Conservation (phyloP, 495 filamentous ascomycete species). For the Hyphodiscus hymeniophilus region DNA sequence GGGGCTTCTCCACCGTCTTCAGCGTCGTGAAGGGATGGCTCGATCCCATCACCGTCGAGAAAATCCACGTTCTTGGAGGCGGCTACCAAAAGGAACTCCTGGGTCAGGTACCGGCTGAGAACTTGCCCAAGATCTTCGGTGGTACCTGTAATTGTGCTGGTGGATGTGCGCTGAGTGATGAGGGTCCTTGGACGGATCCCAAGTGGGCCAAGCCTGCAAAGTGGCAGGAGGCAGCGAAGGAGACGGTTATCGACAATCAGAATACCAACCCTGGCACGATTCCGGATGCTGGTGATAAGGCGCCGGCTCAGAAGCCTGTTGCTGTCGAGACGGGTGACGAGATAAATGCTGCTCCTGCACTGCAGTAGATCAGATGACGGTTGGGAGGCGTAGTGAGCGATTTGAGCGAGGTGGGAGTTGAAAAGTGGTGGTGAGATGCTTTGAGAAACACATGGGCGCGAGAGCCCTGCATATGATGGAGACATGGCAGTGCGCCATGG, state of each 20-base stretch:
- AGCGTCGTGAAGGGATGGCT: constrained; percentile 81
- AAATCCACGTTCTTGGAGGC: constrained; percentile 85
- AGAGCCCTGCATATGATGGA: too few species aligned
- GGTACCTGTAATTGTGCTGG: constrained; percentile 75
- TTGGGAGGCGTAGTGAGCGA: background rate
- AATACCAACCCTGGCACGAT: constrained; percentile 13
- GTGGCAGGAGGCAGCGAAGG: constrained; percentile 36
- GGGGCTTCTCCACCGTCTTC: constrained; percentile 83
- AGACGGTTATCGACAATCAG: constrained; percentile 13
- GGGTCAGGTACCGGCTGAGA: constrained; percentile 79
- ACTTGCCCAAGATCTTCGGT: constrained; percentile 81
- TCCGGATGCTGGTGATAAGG: constrained; percentile 3
- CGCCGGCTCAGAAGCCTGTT: background rate
- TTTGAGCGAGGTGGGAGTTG: background rate
- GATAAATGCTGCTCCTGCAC: constrained; percentile 17
- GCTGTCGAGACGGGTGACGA: constrained; percentile 7
- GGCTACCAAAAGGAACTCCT: constrained; percentile 78
- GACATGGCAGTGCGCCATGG: too few species aligned
- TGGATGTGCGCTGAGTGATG: constrained; percentile 81
- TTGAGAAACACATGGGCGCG: background rate
- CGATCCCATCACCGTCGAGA: constrained; percentile 90
- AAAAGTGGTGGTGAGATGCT: background rate
- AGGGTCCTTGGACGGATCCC: constrained; percentile 83
- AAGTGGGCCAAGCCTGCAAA: constrained; percentile 63
- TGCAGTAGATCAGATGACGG: constrained; percentile 13